Evolutionary conservation across 768 basidiomycete species (phyloP), one percentile per base, ranked within the genome.

Genomic region (Vararia minispora): DNA sequence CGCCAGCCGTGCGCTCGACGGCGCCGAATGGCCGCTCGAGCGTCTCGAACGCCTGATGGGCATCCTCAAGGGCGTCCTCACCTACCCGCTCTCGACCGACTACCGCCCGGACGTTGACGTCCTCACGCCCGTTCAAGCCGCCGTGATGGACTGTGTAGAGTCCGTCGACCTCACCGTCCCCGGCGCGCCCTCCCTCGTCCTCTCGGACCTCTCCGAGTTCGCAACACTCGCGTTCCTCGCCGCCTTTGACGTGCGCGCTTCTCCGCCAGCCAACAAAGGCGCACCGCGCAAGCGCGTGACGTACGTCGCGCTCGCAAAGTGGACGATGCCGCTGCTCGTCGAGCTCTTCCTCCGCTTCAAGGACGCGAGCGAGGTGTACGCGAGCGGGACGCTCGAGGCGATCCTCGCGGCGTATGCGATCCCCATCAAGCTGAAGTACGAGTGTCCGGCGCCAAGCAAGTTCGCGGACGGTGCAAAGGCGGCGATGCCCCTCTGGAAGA

Each of bases 401-500:
- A 62, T 94, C 16, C 55, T 92, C 21, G 75, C 80, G 18, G 82
- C 90, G 0, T 91, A 86, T 50, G 75, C 85, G 4, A 80, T 94
- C 24, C 91, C 94, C 2, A 76, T 97, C 55, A 90, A 91, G 52
- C 63, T 98, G 46, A 92, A 92, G 59, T 94, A 97, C 46, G 89
- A 94, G 25, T 95, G 92, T 56, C 92, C 94, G 0, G 63, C 84
- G 0, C 73, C 94, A 0, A 89, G 83, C 28, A 90, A 81, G 53
- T 88, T 76, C 52, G 89, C 87, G 2, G 80, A 86, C 38, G 94
- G 92, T 51, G 61, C 58, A 16, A n/a, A n/a, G n/a, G n/a, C n/a
- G n/a, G n/a, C n/a, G n/a, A n/a, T n/a, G n/a, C 90, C 92, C 0
- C 61, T 99, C 3, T 98, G 94, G 94, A 92, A 91, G 61, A 91